Evolutionary conservation across 495 filamentous ascomycete genomes (phyloP).

Genomic region (Podospora anserina): DNA sequence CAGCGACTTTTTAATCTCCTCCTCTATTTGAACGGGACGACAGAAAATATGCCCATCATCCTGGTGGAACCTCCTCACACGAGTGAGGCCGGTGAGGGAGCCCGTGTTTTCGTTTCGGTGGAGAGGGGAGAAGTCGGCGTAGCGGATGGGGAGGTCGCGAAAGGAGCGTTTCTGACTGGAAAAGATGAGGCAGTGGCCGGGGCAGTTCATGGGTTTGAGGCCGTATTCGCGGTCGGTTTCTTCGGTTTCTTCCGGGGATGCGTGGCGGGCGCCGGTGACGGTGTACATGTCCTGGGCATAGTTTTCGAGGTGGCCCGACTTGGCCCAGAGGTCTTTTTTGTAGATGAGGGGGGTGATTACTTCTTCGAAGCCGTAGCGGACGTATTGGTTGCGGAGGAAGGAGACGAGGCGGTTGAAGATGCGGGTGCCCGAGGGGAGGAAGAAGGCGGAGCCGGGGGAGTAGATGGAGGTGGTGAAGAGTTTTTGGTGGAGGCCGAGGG

Average conservation of each 20-base stretch:
- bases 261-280: conserved; percentile 55
- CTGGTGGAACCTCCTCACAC: conserved; percentile 91
- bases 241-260: conserved; percentile 46
- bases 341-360: conserved; percentile 93
- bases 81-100: conserved; percentile 78
- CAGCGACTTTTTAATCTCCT: conserved; percentile 75
- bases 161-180: conserved; percentile 67
- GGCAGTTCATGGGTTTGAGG: conserved; percentile 96
- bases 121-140: conserved; percentile 88
- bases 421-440: conserved; percentile 79
- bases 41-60: conserved; percentile 97
- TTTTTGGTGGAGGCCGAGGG: conserved; percentile 65
- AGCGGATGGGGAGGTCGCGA: conserved; percentile 81
- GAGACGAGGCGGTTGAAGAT: conserved; percentile 83
- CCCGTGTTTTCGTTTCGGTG: conserved; percentile 91
- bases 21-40: conserved; percentile 72
- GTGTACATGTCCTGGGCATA: conserved; percentile 96
- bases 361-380: conserved; percentile 83
- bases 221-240: conserved; percentile 69
- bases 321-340: conserved; percentile 85
- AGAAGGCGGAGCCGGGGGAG: conserved; percentile 84
- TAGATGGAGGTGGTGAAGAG: conserved; percentile 76
- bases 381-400: conserved; percentile 85
- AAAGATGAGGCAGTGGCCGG: conserved; percentile 90
- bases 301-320: conserved; percentile 88